A percentile compares a stretch with the other conserved stretches of the same genome.
Evolutionary conservation across 1,139 yeast species (phyloP).

Genomic region (Yamadazyma jaroonii): DNA sequence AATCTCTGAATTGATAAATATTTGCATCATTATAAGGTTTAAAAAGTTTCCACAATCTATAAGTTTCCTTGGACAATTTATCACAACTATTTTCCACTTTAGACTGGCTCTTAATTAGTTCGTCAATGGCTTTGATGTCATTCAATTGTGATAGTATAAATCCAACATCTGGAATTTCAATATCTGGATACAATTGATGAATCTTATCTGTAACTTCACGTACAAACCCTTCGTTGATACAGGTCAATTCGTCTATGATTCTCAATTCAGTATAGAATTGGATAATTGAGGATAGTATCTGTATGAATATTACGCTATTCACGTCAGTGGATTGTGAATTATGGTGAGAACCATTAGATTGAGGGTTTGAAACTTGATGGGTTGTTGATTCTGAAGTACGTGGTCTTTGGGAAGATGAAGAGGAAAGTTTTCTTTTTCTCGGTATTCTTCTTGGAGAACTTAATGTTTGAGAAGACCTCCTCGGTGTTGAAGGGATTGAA

Average conservation of each 20-base stretch:
- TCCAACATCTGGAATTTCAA: not conserved
- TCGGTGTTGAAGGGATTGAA: not conserved
- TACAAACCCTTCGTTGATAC: not conserved
- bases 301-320: not conserved
- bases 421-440: not conserved
- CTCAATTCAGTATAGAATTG: conserved; percentile 8
- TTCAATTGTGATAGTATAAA: conserved; percentile 1
- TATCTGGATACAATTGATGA: conserved; percentile 6
- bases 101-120: conserved; percentile 6
- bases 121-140: conserved; percentile 5
- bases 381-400: not conserved
- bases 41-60: conserved; percentile 13
- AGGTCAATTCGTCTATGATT: not conserved
- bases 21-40: conserved; percentile 12
- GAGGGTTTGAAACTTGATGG: not conserved
- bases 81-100: conserved; percentile 9
- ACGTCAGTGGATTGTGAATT: not conserved
- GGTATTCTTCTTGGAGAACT: not conserved
- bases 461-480: not conserved
- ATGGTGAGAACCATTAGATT: not conserved
- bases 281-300: conserved; percentile 5
- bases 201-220: conserved; percentile 1
- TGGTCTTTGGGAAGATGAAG: not conserved
- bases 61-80: conserved; percentile 15
- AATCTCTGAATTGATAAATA: conserved; percentile 19